These are phyloP conservation scores for Candida quercuum DNA, from an alignment of 805 yeast species.

Conservation along the genomic window DNA sequence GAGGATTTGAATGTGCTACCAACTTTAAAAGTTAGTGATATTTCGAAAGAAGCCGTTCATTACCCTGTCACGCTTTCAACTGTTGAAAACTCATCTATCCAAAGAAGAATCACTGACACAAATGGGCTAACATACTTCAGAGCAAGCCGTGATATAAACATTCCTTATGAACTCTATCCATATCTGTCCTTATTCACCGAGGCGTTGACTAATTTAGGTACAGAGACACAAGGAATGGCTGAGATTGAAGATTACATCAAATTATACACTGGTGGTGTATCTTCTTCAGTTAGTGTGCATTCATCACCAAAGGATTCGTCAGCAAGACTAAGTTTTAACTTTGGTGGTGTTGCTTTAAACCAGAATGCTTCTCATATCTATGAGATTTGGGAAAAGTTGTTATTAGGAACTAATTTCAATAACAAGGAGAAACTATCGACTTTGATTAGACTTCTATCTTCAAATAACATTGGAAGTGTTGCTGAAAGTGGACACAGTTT, in stretches of 20 bases:
- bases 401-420: slow-evolving; percentile 62
- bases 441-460: slow-evolving; percentile 65
- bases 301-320: slow-evolving; percentile 48
- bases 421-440: slow-evolving; percentile 65
- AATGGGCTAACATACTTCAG: slow-evolving; percentile 79
- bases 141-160: slow-evolving; percentile 53
- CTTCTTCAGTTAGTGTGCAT: slow-evolving; percentile 52
- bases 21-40: slow-evolving; percentile 67
- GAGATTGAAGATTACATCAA: slow-evolving; percentile 83
- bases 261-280: slow-evolving; percentile 78
- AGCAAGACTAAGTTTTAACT: slow-evolving; percentile 47
- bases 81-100: slow-evolving; percentile 25
- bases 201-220: slow-evolving; percentile 85
- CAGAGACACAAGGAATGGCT: slow-evolving; percentile 61
- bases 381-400: slow-evolving; percentile 63
- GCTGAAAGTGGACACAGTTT: slow-evolving; percentile 87
- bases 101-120: slow-evolving; percentile 56
- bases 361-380: slow-evolving; percentile 56
- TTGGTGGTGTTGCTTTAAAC: slow-evolving; percentile 68
- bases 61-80: slow-evolving; percentile 27
- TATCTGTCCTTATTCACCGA: slow-evolving; percentile 74
- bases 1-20: slow-evolving; percentile 83
- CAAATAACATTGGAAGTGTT: slow-evolving; percentile 71
- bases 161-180: slow-evolving; percentile 61
- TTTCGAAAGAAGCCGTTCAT: slow-evolving; percentile 48